phyloP scores from a whole-genome alignment of 345 rosid genomes.

The Eucalyptus paniculata region DNA sequence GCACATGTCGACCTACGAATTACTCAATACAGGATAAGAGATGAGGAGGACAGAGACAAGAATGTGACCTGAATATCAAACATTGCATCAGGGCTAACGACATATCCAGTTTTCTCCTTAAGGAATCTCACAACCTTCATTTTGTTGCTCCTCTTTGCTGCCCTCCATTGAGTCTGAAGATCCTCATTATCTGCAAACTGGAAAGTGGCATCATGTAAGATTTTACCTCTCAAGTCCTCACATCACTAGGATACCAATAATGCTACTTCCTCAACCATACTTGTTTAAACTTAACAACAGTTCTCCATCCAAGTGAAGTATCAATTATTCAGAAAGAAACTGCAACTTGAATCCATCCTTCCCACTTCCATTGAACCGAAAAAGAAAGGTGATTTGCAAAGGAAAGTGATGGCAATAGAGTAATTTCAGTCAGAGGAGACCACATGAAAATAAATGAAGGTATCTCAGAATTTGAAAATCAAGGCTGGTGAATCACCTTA shows the following conservation, averaged over 20 bases:
- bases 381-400: not conserved
- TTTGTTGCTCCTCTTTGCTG: conserved; percentile 46
- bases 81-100: conserved; percentile 49
- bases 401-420: not conserved
- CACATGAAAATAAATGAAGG: not conserved
- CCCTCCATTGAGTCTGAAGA: conserved; percentile 46
- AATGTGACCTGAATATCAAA: conserved; percentile 42
- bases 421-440: not conserved
- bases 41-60: not conserved
- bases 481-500: not conserved
- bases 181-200: conserved; percentile 47
- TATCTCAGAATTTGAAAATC: not conserved
- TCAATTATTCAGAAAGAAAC: not conserved
- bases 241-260: not conserved
- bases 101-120: conserved; percentile 39
- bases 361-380: not conserved
- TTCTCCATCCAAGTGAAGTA: not conserved
- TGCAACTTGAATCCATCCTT: not conserved
- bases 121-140: conserved; percentile 44
- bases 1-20: not conserved
- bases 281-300: not conserved
- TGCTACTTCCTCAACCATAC: not conserved
- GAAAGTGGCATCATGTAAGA: not conserved
- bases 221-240: not conserved
- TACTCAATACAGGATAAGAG: not conserved